Evolutionary conservation across 192 early-diverging fungal species (phyloP), one percentile per base, ranked within the genome.

Genomic region (Umbelopsis isabellina): DNA sequence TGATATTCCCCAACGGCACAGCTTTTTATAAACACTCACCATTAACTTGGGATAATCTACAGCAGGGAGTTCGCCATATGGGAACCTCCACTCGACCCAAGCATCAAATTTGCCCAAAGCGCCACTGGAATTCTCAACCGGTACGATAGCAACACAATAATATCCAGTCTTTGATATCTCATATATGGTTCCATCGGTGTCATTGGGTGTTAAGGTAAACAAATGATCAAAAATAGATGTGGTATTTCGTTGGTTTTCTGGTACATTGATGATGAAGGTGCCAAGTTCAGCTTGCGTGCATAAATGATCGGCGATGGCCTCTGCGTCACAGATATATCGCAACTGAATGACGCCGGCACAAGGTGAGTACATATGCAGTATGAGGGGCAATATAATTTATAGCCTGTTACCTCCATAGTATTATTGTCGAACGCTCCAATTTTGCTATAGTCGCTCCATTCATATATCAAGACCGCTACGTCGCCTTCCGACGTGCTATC

Each of bases 1-100:
- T 8, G 4, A 22, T 2, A 52, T 13, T 25, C 1, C 20, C n/a
- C 22, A 52, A 22, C 6, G 5, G 12, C 13, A 11, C 9, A 22
- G 1, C 12, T 22, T 25, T 20, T 35, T 15, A 11, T 12, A 37
- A 0, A 1, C 37, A 46, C 76, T 79, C 74, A 91, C 89, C 68
- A 88, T 82, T 33, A 98, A 74, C 70, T 96, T 96, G 1, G 95
- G 95, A 79, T 93, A 98, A 50, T 96, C 95, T 25, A 85, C 82
- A 30, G 89, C 95, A 2, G 94, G 92, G 18, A 98, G 77, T 68
- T 84, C 77, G 52, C 97, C 97, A 79, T 95, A 91, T 11, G 92
- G 88, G 75, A 93, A 94, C 37, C 77, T 75, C 83, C 92, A 92
- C 27, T 86, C 83, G 27, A 92, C 75, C 25, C 75, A 79, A n/a